These are phyloP conservation scores for Capronia americana DNA, from an alignment of 2,329 filamentous ascomycete genomes.

Conservation along the genomic window DNA sequence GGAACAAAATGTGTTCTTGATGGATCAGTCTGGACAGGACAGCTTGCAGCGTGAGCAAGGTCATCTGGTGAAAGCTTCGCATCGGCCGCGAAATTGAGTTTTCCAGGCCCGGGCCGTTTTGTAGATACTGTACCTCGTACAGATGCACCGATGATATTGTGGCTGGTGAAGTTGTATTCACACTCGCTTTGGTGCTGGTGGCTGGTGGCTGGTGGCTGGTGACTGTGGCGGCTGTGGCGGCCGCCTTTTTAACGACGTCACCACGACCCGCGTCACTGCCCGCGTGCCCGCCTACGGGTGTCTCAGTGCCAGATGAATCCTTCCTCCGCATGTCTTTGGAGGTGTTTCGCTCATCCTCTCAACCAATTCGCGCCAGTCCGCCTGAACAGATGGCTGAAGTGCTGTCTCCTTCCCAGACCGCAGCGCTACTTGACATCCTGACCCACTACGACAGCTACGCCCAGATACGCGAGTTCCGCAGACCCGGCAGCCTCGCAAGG, in stretches of 20 bases:
- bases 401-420: slow-evolving; percentile 54
- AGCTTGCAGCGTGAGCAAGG: no score
- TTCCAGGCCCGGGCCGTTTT: neutral
- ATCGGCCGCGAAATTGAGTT: neutral
- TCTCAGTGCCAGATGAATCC: no score
- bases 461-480: slow-evolving; percentile 76
- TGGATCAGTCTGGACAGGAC: no score
- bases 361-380: neutral
- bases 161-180: no score
- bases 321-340: no score
- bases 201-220: neutral
- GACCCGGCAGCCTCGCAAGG: slow-evolving; percentile 65
- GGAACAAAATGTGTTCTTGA: no score
- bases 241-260: neutral
- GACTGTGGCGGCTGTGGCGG: no score
- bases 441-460: slow-evolving; percentile 62
- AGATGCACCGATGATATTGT: no score
- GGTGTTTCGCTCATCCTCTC: neutral
- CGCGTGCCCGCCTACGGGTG: no score
- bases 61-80: no score
- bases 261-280: neutral
- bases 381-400: slow-evolving; percentile 26
- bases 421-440: slow-evolving; percentile 61
- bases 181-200: no score
- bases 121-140: neutral